These are phyloP conservation scores for Diatrype stigma DNA, from an alignment of 2,329 filamentous ascomycete species.

Conservation along the genomic window DNA sequence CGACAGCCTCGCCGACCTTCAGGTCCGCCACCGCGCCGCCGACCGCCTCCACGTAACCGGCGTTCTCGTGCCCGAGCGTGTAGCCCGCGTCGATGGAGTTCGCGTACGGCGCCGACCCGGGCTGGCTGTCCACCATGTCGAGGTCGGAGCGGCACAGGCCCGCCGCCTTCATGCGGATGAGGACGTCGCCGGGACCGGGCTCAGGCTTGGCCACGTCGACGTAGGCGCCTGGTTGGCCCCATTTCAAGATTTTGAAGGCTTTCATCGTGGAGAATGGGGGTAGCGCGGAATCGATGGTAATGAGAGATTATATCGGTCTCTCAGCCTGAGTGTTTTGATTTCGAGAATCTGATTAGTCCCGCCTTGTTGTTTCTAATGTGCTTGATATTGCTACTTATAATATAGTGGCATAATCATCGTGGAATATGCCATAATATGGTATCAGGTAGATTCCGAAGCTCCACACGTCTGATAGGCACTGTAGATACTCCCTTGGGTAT, in stretches of 20 bases:
- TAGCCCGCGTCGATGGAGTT: conserved; percentile 12
- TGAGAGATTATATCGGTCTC: too few species aligned
- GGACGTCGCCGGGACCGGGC: conserved; percentile 13
- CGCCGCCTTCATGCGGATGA: conserved; percentile 16
- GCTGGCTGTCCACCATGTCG: conserved; percentile 17
- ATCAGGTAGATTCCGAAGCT: too few species aligned
- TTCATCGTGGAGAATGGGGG: conserved; percentile 6
- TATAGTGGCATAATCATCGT: too few species aligned
- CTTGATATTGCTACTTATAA: too few species aligned
- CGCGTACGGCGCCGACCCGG: conserved; percentile 15
- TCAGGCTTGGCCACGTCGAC: conserved; percentile 10
- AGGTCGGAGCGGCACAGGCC: conserved; percentile 16
- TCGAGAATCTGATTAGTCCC: too few species aligned
- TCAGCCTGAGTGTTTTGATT: too few species aligned
- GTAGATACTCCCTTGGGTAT: too few species aligned
- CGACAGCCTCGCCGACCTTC: conserved; percentile 11
- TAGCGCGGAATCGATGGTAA: too few species aligned
- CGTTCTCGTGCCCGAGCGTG: conserved; percentile 16
- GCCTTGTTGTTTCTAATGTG: too few species aligned
- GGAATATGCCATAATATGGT: too few species aligned
- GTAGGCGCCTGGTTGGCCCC: conserved; percentile 15
- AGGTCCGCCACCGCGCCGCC: conserved; percentile 12
- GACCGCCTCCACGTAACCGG: conserved; percentile 10
- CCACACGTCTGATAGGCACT: too few species aligned
- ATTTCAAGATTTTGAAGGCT: conserved; percentile 14